These are phyloP conservation scores for Exophiala alcalophila DNA, from an alignment of 2,329 filamentous ascomycete genomes.

Conservation along the genomic window DNA sequence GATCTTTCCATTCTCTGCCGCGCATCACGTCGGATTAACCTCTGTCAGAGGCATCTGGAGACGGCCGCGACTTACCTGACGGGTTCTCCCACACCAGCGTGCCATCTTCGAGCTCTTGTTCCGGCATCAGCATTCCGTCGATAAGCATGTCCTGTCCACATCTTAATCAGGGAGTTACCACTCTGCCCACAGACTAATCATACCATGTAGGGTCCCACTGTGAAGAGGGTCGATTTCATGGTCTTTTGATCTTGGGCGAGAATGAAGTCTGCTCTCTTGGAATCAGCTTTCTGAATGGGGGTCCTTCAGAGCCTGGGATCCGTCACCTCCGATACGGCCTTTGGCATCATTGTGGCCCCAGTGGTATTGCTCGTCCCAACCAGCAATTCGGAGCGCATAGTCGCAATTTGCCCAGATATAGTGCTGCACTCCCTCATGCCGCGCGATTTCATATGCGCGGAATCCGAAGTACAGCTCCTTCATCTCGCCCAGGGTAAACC, in stretches of 20 bases:
- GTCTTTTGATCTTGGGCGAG: constrained; percentile 11
- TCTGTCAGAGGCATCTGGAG: not conserved
- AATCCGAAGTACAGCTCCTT: constrained; percentile 47
- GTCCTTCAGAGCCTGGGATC: too few species aligned
- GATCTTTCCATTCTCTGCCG: constrained; percentile 37
- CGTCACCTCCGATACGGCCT: constrained; percentile 41
- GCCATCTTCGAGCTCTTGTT: constrained; percentile 24
- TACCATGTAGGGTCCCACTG: constrained; percentile 15
- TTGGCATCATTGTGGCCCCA: constrained; percentile 50
- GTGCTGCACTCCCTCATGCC: constrained; percentile 37
- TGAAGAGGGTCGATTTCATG: constrained; percentile 14
- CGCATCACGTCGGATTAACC: not conserved
- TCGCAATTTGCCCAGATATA: constrained; percentile 51
- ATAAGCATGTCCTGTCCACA: constrained; percentile 9
- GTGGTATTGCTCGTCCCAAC: constrained; percentile 46
- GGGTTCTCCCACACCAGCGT: constrained; percentile 44
- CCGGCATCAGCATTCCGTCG: constrained; percentile 14
- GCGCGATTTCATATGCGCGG: constrained; percentile 37
- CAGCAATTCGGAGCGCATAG: constrained; percentile 47
- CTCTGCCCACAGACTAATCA: too few species aligned
- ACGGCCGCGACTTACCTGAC: constrained; percentile 35
- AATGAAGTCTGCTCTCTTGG: constrained; percentile 8
- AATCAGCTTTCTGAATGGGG: not conserved
- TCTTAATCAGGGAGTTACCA: too few species aligned
- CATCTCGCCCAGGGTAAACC: constrained; percentile 53